A percentile compares a stretch with the other conserved stretches of the same genome.
Conservation (phyloP, 2,329 filamentous ascomycete species). For the Apiospora pterosperma region DNA sequence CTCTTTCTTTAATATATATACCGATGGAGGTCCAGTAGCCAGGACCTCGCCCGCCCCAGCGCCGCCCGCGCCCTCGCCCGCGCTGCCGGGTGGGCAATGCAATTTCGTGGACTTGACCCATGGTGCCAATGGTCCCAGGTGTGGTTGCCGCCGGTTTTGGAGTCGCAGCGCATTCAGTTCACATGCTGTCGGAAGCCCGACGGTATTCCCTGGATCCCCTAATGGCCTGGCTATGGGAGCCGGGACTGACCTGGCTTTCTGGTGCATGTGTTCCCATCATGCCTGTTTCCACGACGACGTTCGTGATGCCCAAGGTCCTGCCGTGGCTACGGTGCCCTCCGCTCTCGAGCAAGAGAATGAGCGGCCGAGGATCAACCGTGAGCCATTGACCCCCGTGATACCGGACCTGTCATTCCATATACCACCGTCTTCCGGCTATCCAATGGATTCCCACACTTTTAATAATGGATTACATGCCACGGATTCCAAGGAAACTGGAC, state of each 20-base stretch:
- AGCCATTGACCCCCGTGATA: constrained; percentile 48
- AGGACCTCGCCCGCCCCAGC: constrained; percentile 21
- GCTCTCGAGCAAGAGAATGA: constrained; percentile 50
- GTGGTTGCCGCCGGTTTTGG: constrained; percentile 62
- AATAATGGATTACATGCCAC: constrained; percentile 32
- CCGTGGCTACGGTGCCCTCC: constrained; percentile 19
- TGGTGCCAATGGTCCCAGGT: constrained; percentile 49
- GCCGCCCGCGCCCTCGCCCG: constrained; percentile 19
- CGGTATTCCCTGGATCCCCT: constrained; percentile 19
- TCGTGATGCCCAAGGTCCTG: constrained; percentile 16
- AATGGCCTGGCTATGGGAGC: constrained; percentile 15
- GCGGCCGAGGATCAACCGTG: constrained; percentile 42
- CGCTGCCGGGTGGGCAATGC: constrained; percentile 51
- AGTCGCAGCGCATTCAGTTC: constrained; percentile 36
- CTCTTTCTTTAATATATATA: constrained; percentile 54
- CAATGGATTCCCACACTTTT: constrained; percentile 40
- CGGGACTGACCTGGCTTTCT: constrained; percentile 39
- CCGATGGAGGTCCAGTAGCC: constrained; percentile 36
- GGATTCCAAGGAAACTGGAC: constrained; percentile 24
- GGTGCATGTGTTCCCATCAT: constrained; percentile 63
- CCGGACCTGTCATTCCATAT: constrained; percentile 41
- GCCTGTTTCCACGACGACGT: constrained; percentile 58
- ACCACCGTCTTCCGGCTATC: constrained; percentile 32
- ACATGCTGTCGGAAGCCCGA: constrained; percentile 21
- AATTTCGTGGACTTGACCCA: constrained; percentile 54